Percentiles rank a stretch among this genome's conserved stretches.
phyloP scores from a whole-genome alignment of 1,139 yeast species.

The Sugiyamaella castrensis region DNA sequence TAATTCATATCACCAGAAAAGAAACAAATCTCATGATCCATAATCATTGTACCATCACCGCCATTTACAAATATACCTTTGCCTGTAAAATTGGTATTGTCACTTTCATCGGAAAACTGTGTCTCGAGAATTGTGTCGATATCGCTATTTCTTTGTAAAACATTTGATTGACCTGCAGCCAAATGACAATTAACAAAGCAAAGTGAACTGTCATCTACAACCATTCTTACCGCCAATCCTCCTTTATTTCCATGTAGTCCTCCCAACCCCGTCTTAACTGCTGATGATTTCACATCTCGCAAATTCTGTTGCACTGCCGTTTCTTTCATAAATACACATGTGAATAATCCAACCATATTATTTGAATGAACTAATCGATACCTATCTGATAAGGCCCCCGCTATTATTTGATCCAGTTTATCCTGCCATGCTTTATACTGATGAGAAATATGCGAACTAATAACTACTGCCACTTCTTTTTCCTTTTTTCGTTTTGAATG shows the following conservation, averaged over 20 bases:
- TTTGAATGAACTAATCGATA: constrained; percentile 76
- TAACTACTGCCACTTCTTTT: constrained; percentile 25
- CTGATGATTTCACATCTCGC: constrained; percentile 67
- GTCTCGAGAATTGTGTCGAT: constrained; percentile 64
- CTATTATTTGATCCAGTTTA: constrained; percentile 26
- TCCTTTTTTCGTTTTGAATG: constrained; percentile 41
- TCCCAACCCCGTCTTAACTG: constrained; percentile 90
- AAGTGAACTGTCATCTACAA: constrained; percentile 67
- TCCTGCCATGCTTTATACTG: constrained; percentile 44
- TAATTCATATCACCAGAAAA: constrained; percentile 95
- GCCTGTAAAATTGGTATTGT: constrained; percentile 39
- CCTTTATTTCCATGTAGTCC: constrained; percentile 97
- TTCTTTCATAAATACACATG: constrained; percentile 62
- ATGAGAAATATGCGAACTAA: constrained; percentile 36
- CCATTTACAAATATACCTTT: constrained; percentile 45
- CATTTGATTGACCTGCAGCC: constrained; percentile 83
- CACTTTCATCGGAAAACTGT: constrained; percentile 50
- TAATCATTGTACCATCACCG: constrained; percentile 48
- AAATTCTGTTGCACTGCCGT: constrained; percentile 46
- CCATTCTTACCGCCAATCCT: constrained; percentile 80
- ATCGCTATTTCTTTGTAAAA: constrained; percentile 82
- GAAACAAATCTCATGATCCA: constrained; percentile 80
- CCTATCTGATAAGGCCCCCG: constrained; percentile 34
- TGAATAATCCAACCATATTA: constrained; percentile 81
- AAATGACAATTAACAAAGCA: constrained; percentile 84